phyloP scores from a whole-genome alignment of 495 filamentous ascomycete species.

The Massariosphaeria phaeospora region DNA sequence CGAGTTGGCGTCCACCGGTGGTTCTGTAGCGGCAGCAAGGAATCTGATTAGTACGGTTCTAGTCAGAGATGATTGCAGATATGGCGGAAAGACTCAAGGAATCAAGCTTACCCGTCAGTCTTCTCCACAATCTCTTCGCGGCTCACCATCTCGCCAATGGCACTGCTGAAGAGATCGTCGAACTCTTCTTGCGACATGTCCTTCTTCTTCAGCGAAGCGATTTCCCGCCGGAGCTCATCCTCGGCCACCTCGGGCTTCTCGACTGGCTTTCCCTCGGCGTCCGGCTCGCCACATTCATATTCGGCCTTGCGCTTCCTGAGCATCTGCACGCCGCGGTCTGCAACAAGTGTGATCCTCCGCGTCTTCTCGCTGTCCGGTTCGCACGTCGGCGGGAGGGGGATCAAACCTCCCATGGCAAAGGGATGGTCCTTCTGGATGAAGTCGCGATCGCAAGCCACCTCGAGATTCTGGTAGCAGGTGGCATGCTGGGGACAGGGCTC shows the following conservation, averaged over 20 bases:
- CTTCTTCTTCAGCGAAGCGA: constrained; percentile 67
- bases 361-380: constrained; percentile 92
- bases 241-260: constrained; percentile 64
- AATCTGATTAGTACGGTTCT: constrained; percentile 36
- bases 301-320: constrained; percentile 80
- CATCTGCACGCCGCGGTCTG: constrained; percentile 81
- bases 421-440: constrained; percentile 84
- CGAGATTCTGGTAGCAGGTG: constrained; percentile 73
- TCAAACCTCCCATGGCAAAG: constrained; percentile 68
- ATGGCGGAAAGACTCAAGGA: not conserved
- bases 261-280: constrained; percentile 54
- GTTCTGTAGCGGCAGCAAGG: constrained; percentile 60
- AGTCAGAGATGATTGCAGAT: constrained; percentile 22
- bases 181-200: constrained; percentile 83
- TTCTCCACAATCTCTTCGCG: constrained; percentile 75
- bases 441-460: constrained; percentile 75
- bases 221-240: constrained; percentile 66
- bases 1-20: constrained; percentile 52
- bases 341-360: constrained; percentile 77
- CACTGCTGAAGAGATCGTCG: constrained; percentile 82
- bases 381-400: constrained; percentile 88
- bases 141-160: constrained; percentile 75
- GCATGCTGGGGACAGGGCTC: constrained; percentile 91
- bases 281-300: constrained; percentile 81
- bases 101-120: constrained; percentile 64